phyloP scores from a whole-genome alignment of 163 green algal species.

The Chloromonas sp. region DNA sequence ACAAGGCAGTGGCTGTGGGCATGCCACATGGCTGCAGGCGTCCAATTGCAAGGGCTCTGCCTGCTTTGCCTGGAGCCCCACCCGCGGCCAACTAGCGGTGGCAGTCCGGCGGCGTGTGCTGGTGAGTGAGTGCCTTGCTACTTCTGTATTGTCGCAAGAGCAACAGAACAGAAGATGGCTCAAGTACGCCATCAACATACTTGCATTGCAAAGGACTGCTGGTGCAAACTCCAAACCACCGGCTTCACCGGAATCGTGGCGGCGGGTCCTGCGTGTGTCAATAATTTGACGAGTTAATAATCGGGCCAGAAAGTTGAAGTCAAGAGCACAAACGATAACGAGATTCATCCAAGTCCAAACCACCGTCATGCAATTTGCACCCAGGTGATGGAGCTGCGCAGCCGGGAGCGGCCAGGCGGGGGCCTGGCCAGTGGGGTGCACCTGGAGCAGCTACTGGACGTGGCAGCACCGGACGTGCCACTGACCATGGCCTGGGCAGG shows the following conservation, averaged over 20 bases:
- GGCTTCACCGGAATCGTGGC: too few relatives aligned
- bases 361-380: too few relatives aligned
- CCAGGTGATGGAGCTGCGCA: background rate
- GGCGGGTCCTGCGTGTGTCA: too few relatives aligned
- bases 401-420: background rate
- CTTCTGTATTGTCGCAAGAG: too few relatives aligned
- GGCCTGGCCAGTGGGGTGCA: background rate
- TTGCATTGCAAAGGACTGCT: too few relatives aligned
- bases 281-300: too few relatives aligned
- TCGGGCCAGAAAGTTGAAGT: too few relatives aligned
- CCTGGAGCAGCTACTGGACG: constrained; percentile 3
- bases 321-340: too few relatives aligned
- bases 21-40: background rate
- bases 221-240: too few relatives aligned
- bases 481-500: constrained; percentile 5
- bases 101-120: constrained; percentile 13
- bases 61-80: constrained; percentile 47
- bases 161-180: too few relatives aligned
- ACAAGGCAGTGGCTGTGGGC: too few relatives aligned
- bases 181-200: too few relatives aligned
- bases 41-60: constrained; percentile 16
- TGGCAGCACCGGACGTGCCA: background rate
- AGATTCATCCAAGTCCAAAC: background rate
- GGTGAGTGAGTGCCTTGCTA: background rate
- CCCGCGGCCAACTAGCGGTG: constrained; percentile 15